phyloP scores from a whole-genome alignment of 2,329 filamentous ascomycete genomes.

The Venturia effusa region DNA sequence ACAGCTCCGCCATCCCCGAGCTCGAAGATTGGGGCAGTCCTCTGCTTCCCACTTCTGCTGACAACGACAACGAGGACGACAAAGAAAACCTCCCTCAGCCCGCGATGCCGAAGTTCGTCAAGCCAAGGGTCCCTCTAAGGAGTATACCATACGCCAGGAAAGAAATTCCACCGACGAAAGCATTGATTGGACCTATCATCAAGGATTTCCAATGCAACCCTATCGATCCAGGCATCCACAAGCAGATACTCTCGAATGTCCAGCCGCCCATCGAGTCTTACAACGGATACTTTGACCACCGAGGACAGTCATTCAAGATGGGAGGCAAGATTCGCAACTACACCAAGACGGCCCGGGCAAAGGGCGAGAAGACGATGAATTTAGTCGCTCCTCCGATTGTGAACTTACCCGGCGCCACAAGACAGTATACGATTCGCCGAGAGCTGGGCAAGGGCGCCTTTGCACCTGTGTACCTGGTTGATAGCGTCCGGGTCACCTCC shows the following conservation, averaged over 20 bases:
- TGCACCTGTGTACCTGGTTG: slow-evolving; percentile 86
- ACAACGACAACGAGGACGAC: slow-evolving; percentile 36
- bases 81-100: slow-evolving; percentile 25
- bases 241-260: slow-evolving; percentile 62
- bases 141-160: slow-evolving; percentile 17
- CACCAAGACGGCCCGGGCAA: slow-evolving; percentile 54
- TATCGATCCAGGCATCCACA: slow-evolving; percentile 63
- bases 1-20: slow-evolving; percentile 27
- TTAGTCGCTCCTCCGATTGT: slow-evolving; percentile 52
- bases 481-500: slow-evolving; percentile 45
- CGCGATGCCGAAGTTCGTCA: slow-evolving; percentile 2
- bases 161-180: slow-evolving; percentile 16
- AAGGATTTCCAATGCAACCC: slow-evolving; percentile 81
- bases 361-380: slow-evolving; percentile 51
- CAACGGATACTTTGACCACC: slow-evolving; percentile 68
- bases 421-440: slow-evolving; percentile 66
- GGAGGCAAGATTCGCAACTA: slow-evolving; percentile 72
- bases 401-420: slow-evolving; percentile 52
- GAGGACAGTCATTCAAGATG: slow-evolving; percentile 51
- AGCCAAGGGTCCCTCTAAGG: slow-evolving; percentile 1
- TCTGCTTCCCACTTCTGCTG: slow-evolving; percentile 40
- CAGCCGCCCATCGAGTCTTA: slow-evolving; percentile 66
- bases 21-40: slow-evolving; percentile 54
- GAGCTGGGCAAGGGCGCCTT: slow-evolving; percentile 91
- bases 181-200: slow-evolving; percentile 59